phyloP scores from a whole-genome alignment of 768 basidiomycete species.

The Pisolithus albus region DNA sequence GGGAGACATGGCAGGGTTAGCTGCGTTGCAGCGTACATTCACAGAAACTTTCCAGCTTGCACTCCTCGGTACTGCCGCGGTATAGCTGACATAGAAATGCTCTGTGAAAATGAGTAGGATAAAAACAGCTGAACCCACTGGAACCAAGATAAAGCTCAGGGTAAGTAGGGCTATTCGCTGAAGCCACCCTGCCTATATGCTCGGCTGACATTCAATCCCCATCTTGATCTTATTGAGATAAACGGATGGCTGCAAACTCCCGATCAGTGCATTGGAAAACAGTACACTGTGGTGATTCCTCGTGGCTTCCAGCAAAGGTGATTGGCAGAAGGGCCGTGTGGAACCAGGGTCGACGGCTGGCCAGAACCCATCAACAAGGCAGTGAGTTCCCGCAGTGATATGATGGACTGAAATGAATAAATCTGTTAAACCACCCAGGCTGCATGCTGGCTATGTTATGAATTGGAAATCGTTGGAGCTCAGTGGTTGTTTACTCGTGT shows the following conservation, averaged over 20 bases:
- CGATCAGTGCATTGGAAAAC: not conserved
- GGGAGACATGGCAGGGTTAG: not conserved
- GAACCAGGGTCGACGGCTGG: not conserved
- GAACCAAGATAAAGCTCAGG: not conserved
- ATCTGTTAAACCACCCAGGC: no score
- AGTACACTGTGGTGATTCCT: no score
- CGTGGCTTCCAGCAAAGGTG: not conserved
- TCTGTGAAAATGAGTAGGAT: conserved; percentile 1
- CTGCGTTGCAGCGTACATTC: not conserved
- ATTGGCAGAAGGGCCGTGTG: not conserved
- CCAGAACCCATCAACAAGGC: not conserved
- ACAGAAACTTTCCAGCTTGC: not conserved
- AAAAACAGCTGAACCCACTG: not conserved
- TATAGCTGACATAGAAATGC: not conserved
- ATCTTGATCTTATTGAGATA: not conserved
- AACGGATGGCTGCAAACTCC: not conserved
- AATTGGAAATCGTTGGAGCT: not conserved
- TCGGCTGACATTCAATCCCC: not conserved
- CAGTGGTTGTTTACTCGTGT: conserved; percentile 10
- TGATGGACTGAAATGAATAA: no score
- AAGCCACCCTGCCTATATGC: not conserved
- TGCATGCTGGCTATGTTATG: not conserved
- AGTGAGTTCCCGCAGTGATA: not conserved
- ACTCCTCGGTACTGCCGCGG: not conserved
- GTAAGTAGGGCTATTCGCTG: not conserved